phyloP scores from a whole-genome alignment of 768 basidiomycete species.

The Trametes maxima region DNA sequence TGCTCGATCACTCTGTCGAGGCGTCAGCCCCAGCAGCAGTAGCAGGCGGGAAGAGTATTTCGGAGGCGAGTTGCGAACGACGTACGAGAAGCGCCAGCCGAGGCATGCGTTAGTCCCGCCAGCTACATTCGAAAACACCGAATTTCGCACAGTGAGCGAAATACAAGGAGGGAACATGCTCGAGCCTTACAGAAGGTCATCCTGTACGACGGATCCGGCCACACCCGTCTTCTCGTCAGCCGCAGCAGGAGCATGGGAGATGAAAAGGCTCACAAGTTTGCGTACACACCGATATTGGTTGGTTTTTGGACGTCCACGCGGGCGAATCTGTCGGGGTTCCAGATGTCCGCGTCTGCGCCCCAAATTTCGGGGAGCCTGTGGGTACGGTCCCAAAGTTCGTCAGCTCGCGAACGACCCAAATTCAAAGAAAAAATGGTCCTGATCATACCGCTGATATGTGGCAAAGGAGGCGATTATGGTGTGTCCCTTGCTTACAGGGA shows the following conservation, averaged over 20 bases:
- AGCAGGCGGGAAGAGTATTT: too few species aligned
- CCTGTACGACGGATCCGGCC: neutral
- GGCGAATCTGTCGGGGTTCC: slow-evolving; percentile 17
- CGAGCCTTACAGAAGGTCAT: slow-evolving; percentile 14
- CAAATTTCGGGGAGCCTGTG: slow-evolving; percentile 14
- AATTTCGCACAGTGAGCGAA: neutral
- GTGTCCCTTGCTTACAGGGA: slow-evolving; percentile 11
- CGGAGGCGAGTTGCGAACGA: neutral
- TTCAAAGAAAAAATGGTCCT: neutral
- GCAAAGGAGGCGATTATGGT: neutral
- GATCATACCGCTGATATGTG: slow-evolving; percentile 11
- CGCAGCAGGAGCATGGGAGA: neutral
- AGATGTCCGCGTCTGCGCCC: slow-evolving; percentile 16
- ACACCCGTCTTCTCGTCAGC: neutral
- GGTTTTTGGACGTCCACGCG: slow-evolving; percentile 3
- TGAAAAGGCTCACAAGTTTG: slow-evolving; percentile 12
- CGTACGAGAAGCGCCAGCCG: slow-evolving; percentile 21
- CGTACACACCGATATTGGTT: slow-evolving; percentile 14
- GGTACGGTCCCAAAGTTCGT: too few species aligned
- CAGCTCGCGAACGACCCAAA: too few species aligned
- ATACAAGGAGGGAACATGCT: too few species aligned
- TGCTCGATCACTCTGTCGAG: slow-evolving; percentile 31
- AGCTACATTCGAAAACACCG: neutral
- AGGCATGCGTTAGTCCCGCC: slow-evolving; percentile 18
- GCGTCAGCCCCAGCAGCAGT: neutral